A percentile compares a stretch with the other conserved stretches of the same genome.
Conservation (phyloP, 2,329 filamentous ascomycete species). For the Cadophora luteo-olivacea region DNA sequence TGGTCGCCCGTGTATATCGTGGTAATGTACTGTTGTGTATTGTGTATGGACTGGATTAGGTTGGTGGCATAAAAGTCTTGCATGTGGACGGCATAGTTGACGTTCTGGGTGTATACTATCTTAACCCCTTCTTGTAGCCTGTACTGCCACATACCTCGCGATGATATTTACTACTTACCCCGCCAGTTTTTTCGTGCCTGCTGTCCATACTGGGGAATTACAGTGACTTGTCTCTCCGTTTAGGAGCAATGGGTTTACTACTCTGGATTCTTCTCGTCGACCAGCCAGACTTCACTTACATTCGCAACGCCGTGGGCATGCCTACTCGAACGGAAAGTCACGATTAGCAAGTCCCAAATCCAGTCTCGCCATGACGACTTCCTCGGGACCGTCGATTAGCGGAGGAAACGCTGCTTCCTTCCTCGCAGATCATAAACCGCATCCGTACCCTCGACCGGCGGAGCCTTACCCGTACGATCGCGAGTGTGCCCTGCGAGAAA, state of each 20-base stretch:
- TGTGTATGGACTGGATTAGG: not conserved
- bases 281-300: too few relatives aligned
- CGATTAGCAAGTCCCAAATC: too few relatives aligned
- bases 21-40: slow-evolving; percentile 19
- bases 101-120: slow-evolving; percentile 18
- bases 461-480: too few relatives aligned
- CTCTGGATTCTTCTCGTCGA: too few relatives aligned
- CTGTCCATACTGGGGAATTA: not conserved
- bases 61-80: slow-evolving; percentile 15
- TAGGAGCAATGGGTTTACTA: not conserved
- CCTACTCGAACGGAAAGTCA: too few relatives aligned
- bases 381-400: too few relatives aligned
- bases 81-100: not conserved
- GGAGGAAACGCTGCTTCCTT: too few relatives aligned
- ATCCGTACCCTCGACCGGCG: too few relatives aligned
- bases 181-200: not conserved
- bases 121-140: slow-evolving; percentile 10
- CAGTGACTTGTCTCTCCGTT: not conserved
- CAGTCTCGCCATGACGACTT: too few relatives aligned
- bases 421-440: too few relatives aligned
- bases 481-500: too few relatives aligned
- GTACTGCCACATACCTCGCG: not conserved
- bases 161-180: not conserved
- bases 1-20: not conserved
- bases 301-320: too few relatives aligned